Evolutionary conservation across 2,329 filamentous ascomycete genomes (phyloP).

Genomic region (Trichoderma asperellum): DNA sequence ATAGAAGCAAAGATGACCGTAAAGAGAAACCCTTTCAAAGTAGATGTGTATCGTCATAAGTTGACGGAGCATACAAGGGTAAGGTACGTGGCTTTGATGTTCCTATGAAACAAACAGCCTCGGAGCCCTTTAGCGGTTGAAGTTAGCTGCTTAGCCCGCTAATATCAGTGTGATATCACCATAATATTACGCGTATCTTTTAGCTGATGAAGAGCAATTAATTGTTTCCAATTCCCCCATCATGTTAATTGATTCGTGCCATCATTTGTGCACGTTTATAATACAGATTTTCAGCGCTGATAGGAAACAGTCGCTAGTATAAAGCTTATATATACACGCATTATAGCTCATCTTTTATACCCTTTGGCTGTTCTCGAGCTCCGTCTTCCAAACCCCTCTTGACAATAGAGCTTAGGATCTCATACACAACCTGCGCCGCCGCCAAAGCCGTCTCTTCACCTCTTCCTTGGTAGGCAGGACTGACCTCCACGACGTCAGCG

Average conservation of each 20-base stretch:
- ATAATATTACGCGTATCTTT: too few relatives aligned
- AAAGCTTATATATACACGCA: not conserved
- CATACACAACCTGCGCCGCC: conserved; percentile 81
- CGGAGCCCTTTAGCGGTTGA: too few relatives aligned
- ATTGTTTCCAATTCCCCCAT: not conserved
- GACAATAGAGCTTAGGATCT: conserved; percentile 79
- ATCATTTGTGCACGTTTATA: not conserved
- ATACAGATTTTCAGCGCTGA: not conserved
- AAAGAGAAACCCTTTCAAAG: not conserved
- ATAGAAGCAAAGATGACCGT: too few relatives aligned
- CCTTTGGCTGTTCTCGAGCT: conserved; percentile 40
- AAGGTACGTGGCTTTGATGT: too few relatives aligned
- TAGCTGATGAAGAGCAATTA: too few relatives aligned
- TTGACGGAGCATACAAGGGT: too few relatives aligned
- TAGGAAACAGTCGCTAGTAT: not conserved
- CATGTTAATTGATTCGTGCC: not conserved
- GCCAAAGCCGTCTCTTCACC: conserved; percentile 83
- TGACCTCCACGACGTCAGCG: conserved; percentile 82
- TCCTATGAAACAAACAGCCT: too few relatives aligned
- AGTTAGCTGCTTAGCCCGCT: too few relatives aligned
- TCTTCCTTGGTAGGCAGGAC: conserved; percentile 76
- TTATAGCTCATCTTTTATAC: conserved; percentile 47
- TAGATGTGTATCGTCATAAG: not conserved
- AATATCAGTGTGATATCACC: too few relatives aligned
- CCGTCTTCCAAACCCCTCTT: conserved; percentile 53